Evolutionary conservation across 2,329 filamentous ascomycete species (phyloP).

Genomic region (Pseudogymnoascus sp.): DNA sequence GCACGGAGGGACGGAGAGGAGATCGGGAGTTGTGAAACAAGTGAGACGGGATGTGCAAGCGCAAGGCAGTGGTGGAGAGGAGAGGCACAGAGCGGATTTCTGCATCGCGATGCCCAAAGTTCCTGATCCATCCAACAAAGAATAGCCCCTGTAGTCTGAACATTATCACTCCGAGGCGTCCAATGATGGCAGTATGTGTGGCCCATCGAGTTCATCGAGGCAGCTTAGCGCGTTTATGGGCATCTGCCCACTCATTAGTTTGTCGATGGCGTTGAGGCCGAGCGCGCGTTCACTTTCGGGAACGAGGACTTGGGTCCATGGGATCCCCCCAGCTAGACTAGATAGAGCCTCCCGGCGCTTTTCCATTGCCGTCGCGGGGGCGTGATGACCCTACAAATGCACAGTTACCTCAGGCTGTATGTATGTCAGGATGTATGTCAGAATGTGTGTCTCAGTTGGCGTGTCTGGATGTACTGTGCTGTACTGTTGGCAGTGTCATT

Average conservation of each 20-base stretch:
- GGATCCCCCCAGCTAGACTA: neutral
- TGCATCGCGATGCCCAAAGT: neutral
- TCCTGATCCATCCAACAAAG: neutral
- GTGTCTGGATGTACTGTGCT: neutral
- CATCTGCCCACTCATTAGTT: neutral
- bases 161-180: neutral
- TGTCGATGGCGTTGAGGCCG: neutral
- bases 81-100: neutral
- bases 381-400: neutral
- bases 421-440: neutral
- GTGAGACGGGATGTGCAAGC: neutral
- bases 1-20: neutral
- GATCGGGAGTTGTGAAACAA: conserved; percentile 4
- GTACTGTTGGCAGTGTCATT: neutral
- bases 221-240: neutral
- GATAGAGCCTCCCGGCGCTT: conserved; percentile 1
- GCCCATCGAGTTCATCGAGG: neutral
- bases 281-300: neutral
- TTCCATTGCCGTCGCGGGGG: neutral
- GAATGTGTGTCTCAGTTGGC: conserved; percentile 4
- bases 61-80: neutral
- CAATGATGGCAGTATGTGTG: neutral
- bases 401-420: neutral
- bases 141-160: neutral
- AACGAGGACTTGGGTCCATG: neutral